Evolutionary conservation across 805 yeast species (phyloP).

Genomic region (Candida jianshihensis): DNA sequence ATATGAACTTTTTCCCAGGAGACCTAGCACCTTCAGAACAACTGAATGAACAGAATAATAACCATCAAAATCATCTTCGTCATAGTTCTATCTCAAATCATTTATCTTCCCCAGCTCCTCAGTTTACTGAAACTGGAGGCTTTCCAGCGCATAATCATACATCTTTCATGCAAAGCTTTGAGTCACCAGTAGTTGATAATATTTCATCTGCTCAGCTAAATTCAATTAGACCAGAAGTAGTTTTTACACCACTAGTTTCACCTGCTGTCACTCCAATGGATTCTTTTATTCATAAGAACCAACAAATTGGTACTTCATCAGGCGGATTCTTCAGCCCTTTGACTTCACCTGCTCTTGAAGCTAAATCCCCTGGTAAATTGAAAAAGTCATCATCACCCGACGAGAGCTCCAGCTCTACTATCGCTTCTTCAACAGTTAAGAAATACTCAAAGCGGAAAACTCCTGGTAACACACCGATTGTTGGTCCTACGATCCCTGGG

Average conservation of each 20-base stretch:
- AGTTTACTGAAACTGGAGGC: constrained; percentile 10
- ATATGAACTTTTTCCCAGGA: constrained; percentile 9
- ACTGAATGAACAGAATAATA: background rate
- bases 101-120: constrained; percentile 18
- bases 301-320: constrained; percentile 4
- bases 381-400: constrained; percentile 18
- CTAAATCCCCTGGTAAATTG: constrained; percentile 23
- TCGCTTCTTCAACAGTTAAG: constrained; percentile 5
- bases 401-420: constrained; percentile 4
- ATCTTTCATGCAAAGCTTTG: constrained; percentile 8
- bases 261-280: constrained; percentile 69
- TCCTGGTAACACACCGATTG: constrained; percentile 32
- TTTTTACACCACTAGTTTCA: constrained; percentile 70
- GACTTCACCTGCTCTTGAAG: constrained; percentile 64
- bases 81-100: background rate
- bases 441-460: constrained; percentile 30
- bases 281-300: constrained; percentile 10
- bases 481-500: constrained; percentile 29
- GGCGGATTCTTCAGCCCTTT: constrained; percentile 36
- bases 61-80: background rate
- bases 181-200: constrained; percentile 14
- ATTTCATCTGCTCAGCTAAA: constrained; percentile 1
- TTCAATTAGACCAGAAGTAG: constrained; percentile 46
- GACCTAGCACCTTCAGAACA: background rate
- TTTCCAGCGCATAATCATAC: constrained; percentile 1